Evolutionary conservation across 257 asterid genomes (phyloP), one percentile per base, ranked within the genome.

Genomic region (Knoxia roxburghii): DNA sequence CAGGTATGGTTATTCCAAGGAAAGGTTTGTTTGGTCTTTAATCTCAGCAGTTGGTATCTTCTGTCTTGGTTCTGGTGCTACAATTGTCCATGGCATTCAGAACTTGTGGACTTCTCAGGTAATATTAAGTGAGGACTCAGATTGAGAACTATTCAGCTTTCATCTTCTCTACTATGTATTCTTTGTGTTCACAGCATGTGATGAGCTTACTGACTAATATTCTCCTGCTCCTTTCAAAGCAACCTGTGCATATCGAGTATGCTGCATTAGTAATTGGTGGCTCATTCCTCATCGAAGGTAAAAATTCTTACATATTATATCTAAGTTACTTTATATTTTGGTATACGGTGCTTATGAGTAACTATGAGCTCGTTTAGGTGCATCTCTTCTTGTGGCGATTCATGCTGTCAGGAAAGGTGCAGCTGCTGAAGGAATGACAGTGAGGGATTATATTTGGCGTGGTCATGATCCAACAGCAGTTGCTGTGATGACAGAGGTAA

Each of bases 401-500:
- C 83, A 81, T 72, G 97, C 96, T 70, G 97, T 94, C 71, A 85
- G 84, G 77, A 88, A 85, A 74, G 96, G 99, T 68, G 99, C 97
- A 70, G 96, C 95, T 65, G 91, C 97, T 39, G 99, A 94, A 87
- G 95, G 97, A 75, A 88, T 94, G 99, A 88, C 61, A 63, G 86
- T 94, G 78, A 85, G 89, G 69, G 99, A 94, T 71, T 94, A 94
- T 79, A 82, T 88, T 41, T 94, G 95, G 97, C 89, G 99, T 68
- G 99, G 97, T 75, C 97, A 94, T 77, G 97, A 90, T 78, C 99
- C 97, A 61, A 94, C 99, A 23, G 75, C 97, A 67, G 97, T 90
- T 75, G 99, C 97, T 57, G 99, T 94, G 73, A 94, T 94, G 99
- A 90, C 99, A 73, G 97, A 94, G 99, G 99, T 93, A 64, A 76